Evolutionary conservation across 2,329 filamentous ascomycete species (phyloP), one percentile per base, ranked within the genome.

Genomic region (Clarireedia homoeocarpa): DNA sequence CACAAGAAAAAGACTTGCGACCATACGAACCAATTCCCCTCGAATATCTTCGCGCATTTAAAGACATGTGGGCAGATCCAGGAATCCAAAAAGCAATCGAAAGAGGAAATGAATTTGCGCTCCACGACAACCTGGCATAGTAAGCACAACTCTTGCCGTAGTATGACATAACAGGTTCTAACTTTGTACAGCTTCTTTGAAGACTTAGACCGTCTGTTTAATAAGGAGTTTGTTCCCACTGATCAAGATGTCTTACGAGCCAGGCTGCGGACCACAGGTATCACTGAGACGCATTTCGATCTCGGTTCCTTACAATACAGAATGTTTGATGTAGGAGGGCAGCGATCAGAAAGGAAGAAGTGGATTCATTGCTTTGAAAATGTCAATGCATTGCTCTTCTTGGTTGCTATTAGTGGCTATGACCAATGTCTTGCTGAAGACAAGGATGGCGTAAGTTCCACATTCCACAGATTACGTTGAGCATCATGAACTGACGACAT

Each of bases 401-500:
- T 97, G 63, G 92, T 96, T 52, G 91, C 92, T 48, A 91, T 97
- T 65, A 96, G 91, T 62, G 92, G 92, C 58, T 97, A 96, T 71
- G 92, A 97, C 69, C 94, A 97, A 72, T 95, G 91, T 67, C 76
- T 97, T 49, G 90, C 96, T 3, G 92, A 97, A 74, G 92, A 97
- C 71, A 91, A 95, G 72, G 94, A 95, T 70, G 91, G 91, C 61
- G 91, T 95, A 78, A 75, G 89, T 77, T 49, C 58, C 49, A 7
- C 38, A 12, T 46, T 24, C 39, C 20, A 10, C 45, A 23, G 14
- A 40, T 23, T 50, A 47, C 42, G 17, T n/a, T 24, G 15, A 20
- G 27, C 17, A 48, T 20, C 17, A 5, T 56, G 36, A 24, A 30
- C 66, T 69, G 59, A 70, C 56, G 59, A 70, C 56, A 36, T 39